phyloP scores from a whole-genome alignment of 2,329 filamentous ascomycete genomes.

The Cercospora sp. region DNA sequence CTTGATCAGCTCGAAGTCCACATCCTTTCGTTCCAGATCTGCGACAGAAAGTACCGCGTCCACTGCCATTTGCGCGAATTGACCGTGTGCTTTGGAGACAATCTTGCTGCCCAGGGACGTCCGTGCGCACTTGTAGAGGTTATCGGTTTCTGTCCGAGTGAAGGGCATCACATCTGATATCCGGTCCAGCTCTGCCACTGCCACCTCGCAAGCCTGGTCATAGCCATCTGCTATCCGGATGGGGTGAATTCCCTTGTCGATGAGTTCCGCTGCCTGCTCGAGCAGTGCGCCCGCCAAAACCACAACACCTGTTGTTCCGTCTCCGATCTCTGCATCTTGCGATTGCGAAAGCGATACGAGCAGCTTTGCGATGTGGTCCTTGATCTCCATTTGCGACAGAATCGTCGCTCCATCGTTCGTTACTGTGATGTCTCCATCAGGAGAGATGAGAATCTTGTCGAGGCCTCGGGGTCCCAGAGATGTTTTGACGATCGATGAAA shows the following conservation, averaged over 20 bases:
- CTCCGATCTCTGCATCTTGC: slow-evolving; percentile 97
- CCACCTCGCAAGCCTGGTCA: slow-evolving; percentile 95
- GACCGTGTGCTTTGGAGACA: slow-evolving; percentile 96
- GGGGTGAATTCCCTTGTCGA: slow-evolving; percentile 99
- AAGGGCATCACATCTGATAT: slow-evolving; percentile 93
- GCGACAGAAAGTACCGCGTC: slow-evolving; percentile 96
- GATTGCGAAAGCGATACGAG: slow-evolving; percentile 97
- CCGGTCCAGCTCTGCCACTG: slow-evolving; percentile 84
- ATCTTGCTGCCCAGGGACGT: slow-evolving; percentile 98
- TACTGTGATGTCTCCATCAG: slow-evolving; percentile 97
- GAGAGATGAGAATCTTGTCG: slow-evolving; percentile 98
- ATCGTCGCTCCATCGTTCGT: slow-evolving; percentile 99
- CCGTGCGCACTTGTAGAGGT: slow-evolving; percentile 90
- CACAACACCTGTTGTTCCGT: slow-evolving; percentile 96
- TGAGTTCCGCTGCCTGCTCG: slow-evolving; percentile 94
- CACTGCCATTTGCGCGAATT: slow-evolving; percentile 95
- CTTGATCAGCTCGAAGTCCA: slow-evolving; percentile 99
- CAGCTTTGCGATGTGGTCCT: slow-evolving; percentile 96
- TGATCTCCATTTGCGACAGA: slow-evolving; percentile 94
- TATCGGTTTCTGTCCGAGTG: slow-evolving; percentile 73
- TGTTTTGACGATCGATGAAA: slow-evolving; percentile 95
- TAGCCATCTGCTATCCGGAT: slow-evolving; percentile 98
- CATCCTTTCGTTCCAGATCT: slow-evolving; percentile 92
- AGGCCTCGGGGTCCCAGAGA: slow-evolving; percentile 93
- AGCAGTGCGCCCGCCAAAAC: slow-evolving; percentile 91